phyloP scores from a whole-genome alignment of 2,329 filamentous ascomycete species.

The Sporothrix pseudoabietina region DNA sequence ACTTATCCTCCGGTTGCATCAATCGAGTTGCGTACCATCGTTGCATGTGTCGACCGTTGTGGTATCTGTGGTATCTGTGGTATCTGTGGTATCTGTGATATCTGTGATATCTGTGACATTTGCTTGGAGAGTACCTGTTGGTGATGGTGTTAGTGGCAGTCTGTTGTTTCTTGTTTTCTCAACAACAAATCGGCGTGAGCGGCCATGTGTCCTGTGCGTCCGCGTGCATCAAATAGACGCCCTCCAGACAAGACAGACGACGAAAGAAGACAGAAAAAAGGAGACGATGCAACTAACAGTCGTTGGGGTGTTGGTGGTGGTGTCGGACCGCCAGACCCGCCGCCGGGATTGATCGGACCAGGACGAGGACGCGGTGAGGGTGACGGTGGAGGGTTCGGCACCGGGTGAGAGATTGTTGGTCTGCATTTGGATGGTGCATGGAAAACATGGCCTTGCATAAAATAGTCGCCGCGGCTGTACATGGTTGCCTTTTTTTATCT shows the following conservation, averaged over 20 bases:
- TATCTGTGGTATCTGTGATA: too few species aligned
- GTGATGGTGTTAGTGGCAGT: neutral
- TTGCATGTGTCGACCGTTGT: neutral
- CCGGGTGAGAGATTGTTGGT: neutral
- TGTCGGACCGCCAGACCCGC: slow-evolving; percentile 32
- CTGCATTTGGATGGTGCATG: neutral
- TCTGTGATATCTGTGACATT: neutral
- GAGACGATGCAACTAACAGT: neutral
- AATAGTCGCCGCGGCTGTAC: slow-evolving; percentile 19
- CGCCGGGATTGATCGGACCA: slow-evolving; percentile 31
- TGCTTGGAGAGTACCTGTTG: neutral
- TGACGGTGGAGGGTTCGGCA: slow-evolving; percentile 30
- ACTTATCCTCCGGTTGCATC: neutral
- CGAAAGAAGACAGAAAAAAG: neutral
- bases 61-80: neutral
- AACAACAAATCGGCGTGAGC: neutral
- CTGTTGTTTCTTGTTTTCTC: neutral
- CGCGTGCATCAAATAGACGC: neutral
- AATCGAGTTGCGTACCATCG: neutral
- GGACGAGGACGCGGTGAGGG: slow-evolving; percentile 31
- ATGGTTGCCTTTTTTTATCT: neutral
- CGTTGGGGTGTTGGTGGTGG: slow-evolving; percentile 32
- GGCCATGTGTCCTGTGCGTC: neutral
- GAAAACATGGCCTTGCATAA: neutral
- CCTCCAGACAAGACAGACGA: neutral